phyloP scores from a whole-genome alignment of 2,329 filamentous ascomycete genomes.

The Exophiala bonariae region DNA sequence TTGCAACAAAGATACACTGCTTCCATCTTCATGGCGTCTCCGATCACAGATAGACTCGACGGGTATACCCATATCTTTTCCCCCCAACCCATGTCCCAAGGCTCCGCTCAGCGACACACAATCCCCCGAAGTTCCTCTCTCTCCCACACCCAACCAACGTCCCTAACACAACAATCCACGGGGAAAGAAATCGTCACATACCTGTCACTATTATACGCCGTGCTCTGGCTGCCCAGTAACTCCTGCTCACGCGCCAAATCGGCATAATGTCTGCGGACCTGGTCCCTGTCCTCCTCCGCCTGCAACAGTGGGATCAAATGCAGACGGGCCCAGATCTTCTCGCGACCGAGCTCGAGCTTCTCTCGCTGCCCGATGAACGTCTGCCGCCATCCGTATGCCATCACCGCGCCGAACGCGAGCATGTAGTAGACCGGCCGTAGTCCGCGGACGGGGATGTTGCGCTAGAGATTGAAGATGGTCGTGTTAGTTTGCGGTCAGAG shows the following conservation, averaged over 20 bases:
- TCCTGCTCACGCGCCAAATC: conserved; percentile 89
- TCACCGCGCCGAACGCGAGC: conserved; percentile 71
- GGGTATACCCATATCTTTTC: no score
- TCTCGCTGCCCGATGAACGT: conserved; percentile 80
- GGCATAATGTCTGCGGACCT: conserved; percentile 81
- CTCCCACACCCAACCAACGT: background rate
- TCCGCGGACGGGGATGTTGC: conserved; percentile 87
- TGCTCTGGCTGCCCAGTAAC: conserved; percentile 77
- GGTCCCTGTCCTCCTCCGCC: conserved; percentile 94
- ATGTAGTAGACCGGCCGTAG: conserved; percentile 83
- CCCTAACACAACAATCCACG: background rate
- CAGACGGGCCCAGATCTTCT: conserved; percentile 98
- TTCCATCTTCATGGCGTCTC: no score
- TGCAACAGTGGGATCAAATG: conserved; percentile 91
- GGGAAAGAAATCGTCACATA: conserved; percentile 47
- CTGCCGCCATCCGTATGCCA: conserved; percentile 90
- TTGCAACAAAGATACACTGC: no score
- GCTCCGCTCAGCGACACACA: no score
- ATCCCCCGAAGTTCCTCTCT: background rate
- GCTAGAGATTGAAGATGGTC: conserved; percentile 47
- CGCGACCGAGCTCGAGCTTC: conserved; percentile 87
- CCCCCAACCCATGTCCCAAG: no score
- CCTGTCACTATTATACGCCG: conserved; percentile 87
- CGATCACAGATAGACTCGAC: no score
- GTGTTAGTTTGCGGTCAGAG: no score